These are phyloP conservation scores for Microsporum canis DNA, from an alignment of 2,329 filamentous ascomycete genomes.

Conservation along the genomic window DNA sequence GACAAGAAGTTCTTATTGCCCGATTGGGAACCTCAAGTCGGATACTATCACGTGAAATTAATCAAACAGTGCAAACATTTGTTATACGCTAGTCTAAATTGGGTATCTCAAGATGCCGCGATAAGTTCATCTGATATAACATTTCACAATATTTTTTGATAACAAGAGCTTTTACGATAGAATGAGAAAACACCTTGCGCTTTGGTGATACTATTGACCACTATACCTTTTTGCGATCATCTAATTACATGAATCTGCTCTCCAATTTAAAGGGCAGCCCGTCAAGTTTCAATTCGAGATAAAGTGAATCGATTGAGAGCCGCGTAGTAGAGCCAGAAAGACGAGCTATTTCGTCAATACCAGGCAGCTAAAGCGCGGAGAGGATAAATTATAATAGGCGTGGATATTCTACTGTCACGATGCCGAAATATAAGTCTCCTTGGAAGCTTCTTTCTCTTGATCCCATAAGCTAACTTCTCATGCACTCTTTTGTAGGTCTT, in stretches of 20 bases:
- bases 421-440: constrained; percentile 71
- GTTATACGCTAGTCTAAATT: background rate
- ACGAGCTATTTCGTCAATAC: background rate
- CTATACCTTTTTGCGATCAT: background rate
- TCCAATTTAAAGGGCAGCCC: too few species aligned
- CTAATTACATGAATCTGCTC: too few species aligned
- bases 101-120: background rate
- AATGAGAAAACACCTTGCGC: background rate
- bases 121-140: background rate
- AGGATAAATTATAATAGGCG: background rate
- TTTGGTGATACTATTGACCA: background rate
- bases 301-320: background rate
- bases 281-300: background rate
- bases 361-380: background rate
- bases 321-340: background rate
- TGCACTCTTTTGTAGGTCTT: constrained; percentile 58
- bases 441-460: constrained; percentile 2
- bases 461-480: constrained; percentile 26
- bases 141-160: background rate
- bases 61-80: background rate
- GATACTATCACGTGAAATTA: background rate
- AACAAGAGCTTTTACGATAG: background rate
- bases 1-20: background rate
- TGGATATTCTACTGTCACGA: constrained; percentile 25
- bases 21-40: background rate